These are phyloP conservation scores for Colletotrichum echinochloae DNA, from an alignment of 2,329 filamentous ascomycete genomes.

Conservation along the genomic window DNA sequence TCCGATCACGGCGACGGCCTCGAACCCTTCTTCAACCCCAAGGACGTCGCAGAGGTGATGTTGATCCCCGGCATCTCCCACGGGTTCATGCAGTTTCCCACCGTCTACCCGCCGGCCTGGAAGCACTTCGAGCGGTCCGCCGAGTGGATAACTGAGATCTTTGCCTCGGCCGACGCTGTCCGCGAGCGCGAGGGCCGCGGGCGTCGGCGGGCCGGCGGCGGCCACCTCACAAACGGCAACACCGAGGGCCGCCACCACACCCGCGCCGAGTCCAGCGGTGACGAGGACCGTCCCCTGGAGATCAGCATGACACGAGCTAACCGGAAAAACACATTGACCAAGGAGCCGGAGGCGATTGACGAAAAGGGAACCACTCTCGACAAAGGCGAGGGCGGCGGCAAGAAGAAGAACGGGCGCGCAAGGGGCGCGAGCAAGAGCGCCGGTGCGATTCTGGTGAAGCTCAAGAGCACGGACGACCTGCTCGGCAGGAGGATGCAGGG, in stretches of 20 bases:
- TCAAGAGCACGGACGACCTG: slow-evolving; percentile 69
- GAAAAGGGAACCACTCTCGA: slow-evolving; percentile 40
- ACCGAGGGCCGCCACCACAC: slow-evolving; percentile 45
- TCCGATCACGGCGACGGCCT: slow-evolving; percentile 50
- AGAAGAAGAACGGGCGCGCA: slow-evolving; percentile 44
- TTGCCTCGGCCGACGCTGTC: slow-evolving; percentile 64
- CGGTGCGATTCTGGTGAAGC: slow-evolving; percentile 63
- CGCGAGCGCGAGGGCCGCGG: slow-evolving; percentile 40
- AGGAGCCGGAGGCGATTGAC: slow-evolving; percentile 42
- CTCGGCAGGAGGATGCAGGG: slow-evolving; percentile 70
- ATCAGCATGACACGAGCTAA: slow-evolving; percentile 72
- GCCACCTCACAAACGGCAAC: slow-evolving; percentile 29
- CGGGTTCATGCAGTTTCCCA: slow-evolving; percentile 92
- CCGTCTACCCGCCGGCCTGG: slow-evolving; percentile 90
- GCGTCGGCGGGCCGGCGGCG: slow-evolving; percentile 23
- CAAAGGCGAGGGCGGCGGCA: slow-evolving; percentile 43
- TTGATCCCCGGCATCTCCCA: slow-evolving; percentile 92
- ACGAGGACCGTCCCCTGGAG: slow-evolving; percentile 85
- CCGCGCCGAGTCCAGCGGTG: slow-evolving; percentile 74
- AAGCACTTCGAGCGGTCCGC: slow-evolving; percentile 84
- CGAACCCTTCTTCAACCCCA: slow-evolving; percentile 74
- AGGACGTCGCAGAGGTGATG: slow-evolving; percentile 82
- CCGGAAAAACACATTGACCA: slow-evolving; percentile 42
- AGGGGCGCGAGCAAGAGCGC: slow-evolving; percentile 55
- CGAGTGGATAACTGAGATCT: slow-evolving; percentile 84